Conservation (phyloP, 768 basidiomycete species). For the Lentinula lateritia region DNA sequence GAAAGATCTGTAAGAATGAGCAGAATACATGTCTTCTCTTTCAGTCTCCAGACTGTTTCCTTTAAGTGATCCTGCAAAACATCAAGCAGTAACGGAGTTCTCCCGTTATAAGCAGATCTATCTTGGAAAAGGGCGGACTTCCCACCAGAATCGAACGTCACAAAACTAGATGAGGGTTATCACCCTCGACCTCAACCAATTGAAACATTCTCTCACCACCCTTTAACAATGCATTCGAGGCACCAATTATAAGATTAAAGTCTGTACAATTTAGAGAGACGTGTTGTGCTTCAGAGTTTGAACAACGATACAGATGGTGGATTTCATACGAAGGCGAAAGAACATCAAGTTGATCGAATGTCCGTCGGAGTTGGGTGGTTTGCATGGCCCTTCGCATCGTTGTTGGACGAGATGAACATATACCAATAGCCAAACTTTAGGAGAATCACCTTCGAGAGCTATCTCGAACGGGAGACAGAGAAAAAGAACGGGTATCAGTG, state of each 20-base stretch:
- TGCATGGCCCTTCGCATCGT: conserved; percentile 33
- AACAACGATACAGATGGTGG: conserved; percentile 28
- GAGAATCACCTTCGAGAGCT: conserved; percentile 40
- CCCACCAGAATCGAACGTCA: conserved; percentile 49
- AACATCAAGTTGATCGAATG: conserved; percentile 60
- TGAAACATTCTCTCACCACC: conserved; percentile 69
- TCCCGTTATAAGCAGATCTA: conserved; percentile 60
- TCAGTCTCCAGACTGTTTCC: conserved; percentile 82
- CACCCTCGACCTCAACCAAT: conserved; percentile 74
- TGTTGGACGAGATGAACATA: conserved; percentile 24
- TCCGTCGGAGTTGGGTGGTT: conserved; percentile 55
- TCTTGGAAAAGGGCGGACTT: conserved; percentile 66
- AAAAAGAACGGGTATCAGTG: conserved; percentile 26
- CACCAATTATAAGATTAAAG: conserved; percentile 40
- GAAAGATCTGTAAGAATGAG: not conserved
- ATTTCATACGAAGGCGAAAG: conserved; percentile 66
- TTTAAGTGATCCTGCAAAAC: conserved; percentile 61
- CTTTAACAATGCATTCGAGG: conserved; percentile 57
- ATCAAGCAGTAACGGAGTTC: conserved; percentile 57
- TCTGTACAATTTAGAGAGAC: conserved; percentile 49
- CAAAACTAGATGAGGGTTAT: conserved; percentile 42
- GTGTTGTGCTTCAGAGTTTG: conserved; percentile 38
- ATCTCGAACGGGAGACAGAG: conserved; percentile 21
- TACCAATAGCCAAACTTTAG: conserved; percentile 34
- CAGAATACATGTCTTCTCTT: conserved; percentile 55